Evolutionary conservation across 805 yeast species (phyloP).

Genomic region (Suhomyces sp.): DNA sequence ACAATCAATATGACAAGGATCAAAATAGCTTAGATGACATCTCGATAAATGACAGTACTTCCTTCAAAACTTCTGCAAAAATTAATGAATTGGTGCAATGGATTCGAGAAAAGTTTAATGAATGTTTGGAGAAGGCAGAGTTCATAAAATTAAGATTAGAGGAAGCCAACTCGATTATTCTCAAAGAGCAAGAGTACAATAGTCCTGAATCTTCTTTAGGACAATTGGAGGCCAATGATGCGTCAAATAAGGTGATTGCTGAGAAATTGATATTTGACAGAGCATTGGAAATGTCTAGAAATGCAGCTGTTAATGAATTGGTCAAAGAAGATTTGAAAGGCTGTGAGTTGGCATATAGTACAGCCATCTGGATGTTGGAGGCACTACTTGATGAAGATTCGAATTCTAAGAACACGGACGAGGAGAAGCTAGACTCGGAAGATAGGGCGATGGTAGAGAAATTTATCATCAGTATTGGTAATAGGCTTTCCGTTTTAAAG

Average conservation of each 20-base stretch:
- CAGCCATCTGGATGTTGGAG: slow-evolving; percentile 94
- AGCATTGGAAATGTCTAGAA: slow-evolving; percentile 88
- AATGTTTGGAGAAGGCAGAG: slow-evolving; percentile 86
- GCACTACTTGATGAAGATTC: slow-evolving; percentile 63
- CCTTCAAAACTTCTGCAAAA: slow-evolving; percentile 27
- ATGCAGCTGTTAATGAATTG: slow-evolving; percentile 87
- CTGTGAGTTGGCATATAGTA: slow-evolving; percentile 86
- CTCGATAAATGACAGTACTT: slow-evolving; percentile 6
- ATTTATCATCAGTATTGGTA: slow-evolving; percentile 80
- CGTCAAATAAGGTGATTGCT: slow-evolving; percentile 47
- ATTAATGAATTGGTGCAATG: slow-evolving; percentile 81
- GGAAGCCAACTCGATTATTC: slow-evolving; percentile 44
- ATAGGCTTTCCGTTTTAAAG: slow-evolving; percentile 69
- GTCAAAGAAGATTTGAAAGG: slow-evolving; percentile 68
- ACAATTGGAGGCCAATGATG: background rate
- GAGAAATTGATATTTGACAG: slow-evolving; percentile 89
- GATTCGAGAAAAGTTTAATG: slow-evolving; percentile 87
- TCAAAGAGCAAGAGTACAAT: slow-evolving; percentile 14
- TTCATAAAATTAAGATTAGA: slow-evolving; percentile 58
- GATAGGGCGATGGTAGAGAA: slow-evolving; percentile 76
- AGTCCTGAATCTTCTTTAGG: background rate
- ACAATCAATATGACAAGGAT: slow-evolving; percentile 29
- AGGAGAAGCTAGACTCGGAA: slow-evolving; percentile 59
- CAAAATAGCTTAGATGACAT: slow-evolving; percentile 11
- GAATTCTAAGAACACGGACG: slow-evolving; percentile 11